Conservation (phyloP, 805 yeast genomes). For the Starmerella powellii region DNA sequence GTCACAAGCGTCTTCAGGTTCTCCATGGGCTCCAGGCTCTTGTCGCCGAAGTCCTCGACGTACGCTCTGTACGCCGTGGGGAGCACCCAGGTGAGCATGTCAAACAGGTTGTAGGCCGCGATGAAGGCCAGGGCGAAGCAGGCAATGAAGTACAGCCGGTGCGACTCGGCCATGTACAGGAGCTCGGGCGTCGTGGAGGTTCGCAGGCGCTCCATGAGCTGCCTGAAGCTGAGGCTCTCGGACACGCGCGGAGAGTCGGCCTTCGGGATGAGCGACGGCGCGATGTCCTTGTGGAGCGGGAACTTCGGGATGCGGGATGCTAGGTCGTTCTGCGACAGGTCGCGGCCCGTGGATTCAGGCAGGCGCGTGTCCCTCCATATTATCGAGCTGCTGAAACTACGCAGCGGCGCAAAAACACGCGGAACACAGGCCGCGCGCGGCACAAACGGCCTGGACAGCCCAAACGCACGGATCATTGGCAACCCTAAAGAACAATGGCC, state of each 20-base stretch:
- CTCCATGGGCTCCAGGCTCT: conserved; percentile 34
- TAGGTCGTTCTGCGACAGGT: conserved; percentile 35
- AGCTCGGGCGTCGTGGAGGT: conserved; percentile 53
- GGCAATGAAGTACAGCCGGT: conserved; percentile 57
- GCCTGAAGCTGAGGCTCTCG: conserved; percentile 41
- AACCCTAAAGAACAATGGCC: too few species aligned
- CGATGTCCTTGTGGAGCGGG: conserved; percentile 50
- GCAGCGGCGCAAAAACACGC: not conserved
- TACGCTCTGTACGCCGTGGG: conserved; percentile 42
- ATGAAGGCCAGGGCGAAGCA: conserved; percentile 59
- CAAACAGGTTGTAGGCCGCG: conserved; percentile 50
- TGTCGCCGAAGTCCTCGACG: conserved; percentile 35
- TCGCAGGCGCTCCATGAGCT: conserved; percentile 47
- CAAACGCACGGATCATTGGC: too few species aligned
- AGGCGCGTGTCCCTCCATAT: conserved; percentile 8
- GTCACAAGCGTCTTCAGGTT: conserved; percentile 30
- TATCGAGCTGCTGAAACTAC: conserved; percentile 1
- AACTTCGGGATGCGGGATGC: conserved; percentile 53
- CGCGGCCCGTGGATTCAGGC: conserved; percentile 18
- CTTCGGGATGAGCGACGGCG: conserved; percentile 57
- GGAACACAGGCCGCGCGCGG: too few species aligned
- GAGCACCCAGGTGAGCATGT: conserved; percentile 43
- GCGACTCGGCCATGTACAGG: conserved; percentile 75
- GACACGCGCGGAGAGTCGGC: conserved; percentile 71
- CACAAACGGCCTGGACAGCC: too few species aligned